These are phyloP conservation scores for Erythrobasidium hasegawianum DNA, from an alignment of 1,284 basidiomycete species.

Conservation along the genomic window DNA sequence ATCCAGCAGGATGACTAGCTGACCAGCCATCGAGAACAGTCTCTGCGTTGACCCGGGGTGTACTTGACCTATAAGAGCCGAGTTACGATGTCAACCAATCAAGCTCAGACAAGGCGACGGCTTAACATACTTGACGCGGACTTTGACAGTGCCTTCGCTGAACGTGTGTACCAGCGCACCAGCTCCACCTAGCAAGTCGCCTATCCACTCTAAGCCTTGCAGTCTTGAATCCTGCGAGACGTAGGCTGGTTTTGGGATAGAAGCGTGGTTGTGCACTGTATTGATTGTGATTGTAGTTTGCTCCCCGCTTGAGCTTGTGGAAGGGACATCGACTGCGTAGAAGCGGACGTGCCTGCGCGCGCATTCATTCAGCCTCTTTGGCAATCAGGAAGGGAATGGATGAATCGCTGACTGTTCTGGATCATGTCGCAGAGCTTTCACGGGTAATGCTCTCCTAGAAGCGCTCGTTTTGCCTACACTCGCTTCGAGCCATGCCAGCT, in stretches of 20 bases:
- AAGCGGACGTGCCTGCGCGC: constrained; percentile 3
- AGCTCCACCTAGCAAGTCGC: constrained; percentile 38
- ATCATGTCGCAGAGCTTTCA: constrained; percentile 12
- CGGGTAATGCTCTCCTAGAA: constrained; percentile 56
- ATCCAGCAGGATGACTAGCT: constrained; percentile 36
- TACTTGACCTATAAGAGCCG: constrained; percentile 3
- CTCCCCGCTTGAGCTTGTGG: constrained; percentile 7
- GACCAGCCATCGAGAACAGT: constrained; percentile 33
- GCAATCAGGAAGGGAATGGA: background rate
- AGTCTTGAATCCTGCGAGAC: constrained; percentile 42
- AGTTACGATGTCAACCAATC: background rate
- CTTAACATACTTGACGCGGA: constrained; percentile 36
- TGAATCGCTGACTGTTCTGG: background rate
- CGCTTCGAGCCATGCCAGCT: constrained; percentile 58
- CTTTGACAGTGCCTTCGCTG: constrained; percentile 37
- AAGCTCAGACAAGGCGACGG: background rate
- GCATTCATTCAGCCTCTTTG: background rate
- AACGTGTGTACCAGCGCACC: constrained; percentile 36
- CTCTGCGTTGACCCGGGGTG: constrained; percentile 32
- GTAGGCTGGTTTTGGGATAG: constrained; percentile 33
- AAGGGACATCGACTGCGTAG: constrained; percentile 27
- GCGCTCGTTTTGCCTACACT: constrained; percentile 54
- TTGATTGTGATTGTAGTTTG: constrained; percentile 35
- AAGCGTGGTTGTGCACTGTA: constrained; percentile 33
- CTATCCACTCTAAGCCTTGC: constrained; percentile 35